These are phyloP conservation scores for Farysia itapuensis DNA, from an alignment of 1,284 basidiomycete genomes.

Conservation along the genomic window DNA sequence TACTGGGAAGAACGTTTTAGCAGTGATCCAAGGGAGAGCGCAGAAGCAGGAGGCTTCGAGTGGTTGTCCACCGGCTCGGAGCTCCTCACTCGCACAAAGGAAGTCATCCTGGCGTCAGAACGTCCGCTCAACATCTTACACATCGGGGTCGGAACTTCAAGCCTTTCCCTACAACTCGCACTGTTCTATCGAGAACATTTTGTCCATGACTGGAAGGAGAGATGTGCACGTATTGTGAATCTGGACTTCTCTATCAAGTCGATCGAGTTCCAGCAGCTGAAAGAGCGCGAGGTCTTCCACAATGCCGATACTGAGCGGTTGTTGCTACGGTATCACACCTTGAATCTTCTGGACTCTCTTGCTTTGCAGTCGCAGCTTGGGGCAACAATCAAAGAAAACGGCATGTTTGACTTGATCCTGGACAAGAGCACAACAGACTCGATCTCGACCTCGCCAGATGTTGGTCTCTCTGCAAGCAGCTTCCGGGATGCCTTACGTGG, in stretches of 20 bases:
- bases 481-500: background rate
- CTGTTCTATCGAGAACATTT: background rate
- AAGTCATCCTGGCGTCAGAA: background rate
- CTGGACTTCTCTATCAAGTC: slow-evolving; percentile 17
- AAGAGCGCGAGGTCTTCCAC: background rate
- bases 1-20: slow-evolving; percentile 38
- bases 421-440: slow-evolving; percentile 37
- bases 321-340: slow-evolving; percentile 13
- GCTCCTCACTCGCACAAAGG: background rate
- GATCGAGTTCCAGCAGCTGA: slow-evolving; percentile 5
- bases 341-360: slow-evolving; percentile 16
- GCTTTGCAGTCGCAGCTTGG: background rate
- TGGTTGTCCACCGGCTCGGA: slow-evolving; percentile 17
- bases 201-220: slow-evolving; percentile 6
- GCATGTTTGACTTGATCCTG: slow-evolving; percentile 19
- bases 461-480: background rate
- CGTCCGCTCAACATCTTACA: slow-evolving; percentile 11
- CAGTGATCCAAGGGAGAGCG: slow-evolving; percentile 54
- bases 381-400: background rate
- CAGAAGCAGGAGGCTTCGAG: slow-evolving; percentile 15
- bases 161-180: slow-evolving; percentile 11
- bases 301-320: background rate
- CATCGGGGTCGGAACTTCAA: slow-evolving; percentile 26
- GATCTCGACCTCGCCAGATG: slow-evolving; percentile 21
- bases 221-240: slow-evolving; percentile 12